Base-by-base conservation (phyloP, 495 filamentous ascomycete species). In the Xeromyces bisporus region DNA sequence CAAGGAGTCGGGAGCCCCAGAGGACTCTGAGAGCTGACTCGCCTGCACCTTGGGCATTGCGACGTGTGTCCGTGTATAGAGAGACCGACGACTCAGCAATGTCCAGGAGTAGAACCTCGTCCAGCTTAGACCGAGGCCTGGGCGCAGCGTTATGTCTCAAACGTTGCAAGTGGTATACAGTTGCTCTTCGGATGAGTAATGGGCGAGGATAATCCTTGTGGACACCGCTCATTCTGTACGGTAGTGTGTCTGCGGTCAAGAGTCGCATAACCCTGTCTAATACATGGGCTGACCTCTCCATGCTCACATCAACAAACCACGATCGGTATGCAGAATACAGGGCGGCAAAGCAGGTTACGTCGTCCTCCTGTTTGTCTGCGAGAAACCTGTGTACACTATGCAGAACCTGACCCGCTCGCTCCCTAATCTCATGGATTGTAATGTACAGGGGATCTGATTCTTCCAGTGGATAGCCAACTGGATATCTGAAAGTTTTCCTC, bases 291-390 rank as follows among this genome's bases (percentile, higher is more conserved):
- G 85, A 93, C 35, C 89, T 64, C 46, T 99, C 89, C 35, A 93
- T 91, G 12, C 91, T 91, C 27, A 96, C 84, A 42, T 99, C 89
- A 6, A 91, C 78, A 43, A 99, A 93, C 82, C 84, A 99, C n/a
- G 77, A 84, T 10, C 79, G 62, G 52, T 93, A 99, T 1, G 89
- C 77, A 15, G 74, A 81, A 50, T 94, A 99, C 7, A 99, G 50
- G 15, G 85, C 71, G 18, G 79, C 91, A 53, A 96, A 99, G 55
- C 84, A 93, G 2, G 80, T 69, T 7, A 99, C 89, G 45, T 96
- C 89, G 48, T 99, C 89, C 48, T 94, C 77, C 48, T 93, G 86
- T 31, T 85, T 77, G 26, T 72, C 60, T 7, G 65, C 75, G 33
- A 99, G 52, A 61, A 93, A 96, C 6, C 65, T 55, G 47, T 99